Base-by-base conservation (phyloP, 805 yeast species). In the Spencermartinsiella europaea region DNA sequence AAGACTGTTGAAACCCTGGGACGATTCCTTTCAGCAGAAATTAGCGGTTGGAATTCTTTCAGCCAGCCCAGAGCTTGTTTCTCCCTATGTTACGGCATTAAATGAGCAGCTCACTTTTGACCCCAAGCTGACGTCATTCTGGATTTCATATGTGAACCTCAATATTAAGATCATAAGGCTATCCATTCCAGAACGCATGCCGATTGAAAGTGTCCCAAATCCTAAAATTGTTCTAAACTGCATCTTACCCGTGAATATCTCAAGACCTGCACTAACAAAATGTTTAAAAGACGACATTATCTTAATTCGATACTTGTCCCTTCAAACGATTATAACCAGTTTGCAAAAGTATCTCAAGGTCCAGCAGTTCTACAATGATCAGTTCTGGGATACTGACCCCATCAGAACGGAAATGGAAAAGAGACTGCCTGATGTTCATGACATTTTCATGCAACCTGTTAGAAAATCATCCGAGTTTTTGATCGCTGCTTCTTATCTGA, bases 1-100 rank as follows among this genome's bases (percentile, higher is more conserved):
- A 19, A 79, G 79, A 5, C 68, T 72, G 25, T 69, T 90, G 57
- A 86, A 84, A 56, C 95, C 96, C 0, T 81, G 95, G 86, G 89
- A 85, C 51, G 83, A 85, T 51, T 75, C 73, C 16, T 49, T 66
- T 21, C 95, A 88, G 55, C 67, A 81, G 46, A 74, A 74, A 12
- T 70, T 84, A 15, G 74, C 74, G 0, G 57, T 79, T 5, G 59
- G 64, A 10, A 73, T 85, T 15, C 67, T 91, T 34, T 50, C 64
- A 3, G 59, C 68, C 31, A 70, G 78, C 35, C 85, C 86, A 1
- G 96, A 89, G 57, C 68, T 91, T 19, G 72, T 85, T 1, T 80
- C 87, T 1, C 85, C 89, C 1, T 90, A 83, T 55, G 54, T 63
- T 44, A 38, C 45, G 1, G 40, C 35, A 33, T 21, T 60, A 27